Conservation (phyloP, 805 yeast species). For the Ogataea paraovalis region DNA sequence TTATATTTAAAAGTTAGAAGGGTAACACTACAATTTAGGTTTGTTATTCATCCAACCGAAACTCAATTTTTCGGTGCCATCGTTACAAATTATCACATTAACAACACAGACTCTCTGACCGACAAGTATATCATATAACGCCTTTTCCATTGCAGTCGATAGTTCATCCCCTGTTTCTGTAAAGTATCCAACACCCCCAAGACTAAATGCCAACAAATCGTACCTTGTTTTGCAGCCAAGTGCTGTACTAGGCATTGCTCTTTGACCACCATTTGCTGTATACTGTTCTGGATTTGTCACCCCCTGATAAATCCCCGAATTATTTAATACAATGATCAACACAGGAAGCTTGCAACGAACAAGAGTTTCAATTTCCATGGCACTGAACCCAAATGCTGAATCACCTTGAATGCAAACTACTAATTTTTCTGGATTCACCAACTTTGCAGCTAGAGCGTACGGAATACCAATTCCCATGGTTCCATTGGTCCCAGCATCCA, state of each 20-base stretch:
- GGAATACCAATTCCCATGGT: conserved; percentile 78
- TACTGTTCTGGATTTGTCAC: conserved; percentile 28
- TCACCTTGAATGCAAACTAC: conserved; percentile 69
- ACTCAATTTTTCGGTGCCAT: conserved; percentile 50
- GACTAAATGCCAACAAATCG: conserved; percentile 48
- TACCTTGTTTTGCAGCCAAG: conserved; percentile 53
- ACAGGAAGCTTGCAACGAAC: conserved; percentile 51
- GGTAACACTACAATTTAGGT: conserved; percentile 12
- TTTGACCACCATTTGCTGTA: conserved; percentile 13
- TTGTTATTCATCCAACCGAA: conserved; percentile 68
- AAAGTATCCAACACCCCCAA: conserved; percentile 54
- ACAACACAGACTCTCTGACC: conserved; percentile 41
- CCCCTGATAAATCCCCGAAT: conserved; percentile 72
- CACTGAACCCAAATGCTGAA: conserved; percentile 75
- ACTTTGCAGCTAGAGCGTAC: conserved; percentile 60
- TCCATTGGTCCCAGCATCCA: conserved; percentile 75
- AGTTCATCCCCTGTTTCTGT: conserved; percentile 43
- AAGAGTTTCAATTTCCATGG: conserved; percentile 69
- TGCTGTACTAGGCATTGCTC: conserved; percentile 54
- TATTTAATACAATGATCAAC: conserved; percentile 63
- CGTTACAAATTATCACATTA: conserved; percentile 55
- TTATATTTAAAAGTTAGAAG: no score
- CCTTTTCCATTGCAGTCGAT: conserved; percentile 26
- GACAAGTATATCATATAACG: conserved; percentile 30
- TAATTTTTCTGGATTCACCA: conserved; percentile 37